Percentiles rank a stretch among this genome's conserved stretches.
Conservation (phyloP, 495 filamentous ascomycete species). For the Margaritispora aquatica region DNA sequence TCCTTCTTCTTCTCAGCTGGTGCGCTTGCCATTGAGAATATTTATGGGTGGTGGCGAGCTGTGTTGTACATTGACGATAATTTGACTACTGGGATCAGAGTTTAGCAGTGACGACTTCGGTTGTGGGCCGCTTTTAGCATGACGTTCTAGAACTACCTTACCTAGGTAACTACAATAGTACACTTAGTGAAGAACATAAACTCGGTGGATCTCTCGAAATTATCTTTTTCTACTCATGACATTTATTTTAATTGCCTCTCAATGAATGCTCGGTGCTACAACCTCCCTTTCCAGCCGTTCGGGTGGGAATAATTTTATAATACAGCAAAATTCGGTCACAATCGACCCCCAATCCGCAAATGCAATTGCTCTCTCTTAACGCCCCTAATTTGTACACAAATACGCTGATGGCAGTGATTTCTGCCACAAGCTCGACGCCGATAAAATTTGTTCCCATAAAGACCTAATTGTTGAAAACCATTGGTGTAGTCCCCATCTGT, state of each 20-base stretch:
- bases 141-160: neutral
- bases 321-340: neutral
- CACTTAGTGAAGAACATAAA: no score
- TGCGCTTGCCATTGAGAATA: constrained; percentile 13
- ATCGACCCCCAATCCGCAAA: neutral
- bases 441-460: neutral
- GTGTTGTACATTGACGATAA: neutral
- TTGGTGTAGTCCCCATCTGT: constrained; percentile 22
- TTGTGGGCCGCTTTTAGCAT: neutral
- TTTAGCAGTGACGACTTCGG: neutral
- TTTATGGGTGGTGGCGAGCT: neutral
- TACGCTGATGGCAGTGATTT: neutral
- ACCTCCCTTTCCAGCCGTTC: neutral
- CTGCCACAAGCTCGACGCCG: neutral
- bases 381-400: constrained; percentile 8
- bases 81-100: neutral
- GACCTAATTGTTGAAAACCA: constrained; percentile 24
- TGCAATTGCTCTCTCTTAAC: neutral
- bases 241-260: neutral
- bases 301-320: neutral
- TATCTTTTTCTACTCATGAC: no score
- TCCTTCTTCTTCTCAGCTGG: constrained; percentile 27
- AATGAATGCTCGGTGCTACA: neutral
- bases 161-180: no score
- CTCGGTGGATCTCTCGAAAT: no score